Conservation (phyloP, 1,284 basidiomycete genomes). For the Boletus putidus region DNA sequence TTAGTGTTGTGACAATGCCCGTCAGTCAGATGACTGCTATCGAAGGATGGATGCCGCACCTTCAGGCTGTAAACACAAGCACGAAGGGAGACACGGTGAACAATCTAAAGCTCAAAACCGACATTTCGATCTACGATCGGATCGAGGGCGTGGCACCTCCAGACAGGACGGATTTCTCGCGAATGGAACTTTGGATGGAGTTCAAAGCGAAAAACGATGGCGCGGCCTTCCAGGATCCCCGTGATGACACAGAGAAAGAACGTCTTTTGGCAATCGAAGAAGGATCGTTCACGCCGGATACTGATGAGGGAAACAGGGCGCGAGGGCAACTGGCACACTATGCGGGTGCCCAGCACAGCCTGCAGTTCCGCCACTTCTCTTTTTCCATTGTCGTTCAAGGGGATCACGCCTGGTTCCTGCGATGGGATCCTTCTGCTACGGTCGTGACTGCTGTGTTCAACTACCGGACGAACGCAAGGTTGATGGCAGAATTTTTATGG, state of each 20-base stretch:
- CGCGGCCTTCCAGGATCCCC: not conserved
- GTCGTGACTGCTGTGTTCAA: slow-evolving; percentile 25
- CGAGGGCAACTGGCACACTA: slow-evolving; percentile 1
- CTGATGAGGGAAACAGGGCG: not conserved
- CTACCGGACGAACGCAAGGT: slow-evolving; percentile 4
- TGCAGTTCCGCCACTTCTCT: slow-evolving; percentile 19
- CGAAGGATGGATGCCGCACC: not conserved
- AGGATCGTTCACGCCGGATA: not conserved
- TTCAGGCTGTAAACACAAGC: not conserved
- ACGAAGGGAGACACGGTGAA: not conserved
- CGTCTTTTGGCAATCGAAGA: not conserved
- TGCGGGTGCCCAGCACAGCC: slow-evolving; percentile 13
- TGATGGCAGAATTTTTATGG: slow-evolving; percentile 24
- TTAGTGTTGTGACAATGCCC: not conserved
- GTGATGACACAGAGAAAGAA: not conserved
- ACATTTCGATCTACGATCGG: not conserved
- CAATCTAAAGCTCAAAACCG: not conserved
- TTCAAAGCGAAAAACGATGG: not conserved
- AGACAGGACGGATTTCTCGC: not conserved
- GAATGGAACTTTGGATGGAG: not conserved
- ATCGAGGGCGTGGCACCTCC: not conserved
- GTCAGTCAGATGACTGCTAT: not conserved
- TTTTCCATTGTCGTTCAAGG: slow-evolving; percentile 19
- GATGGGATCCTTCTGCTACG: slow-evolving; percentile 28
- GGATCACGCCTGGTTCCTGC: slow-evolving; percentile 23